Evolutionary conservation across 208 protist genomes (phyloP).

Genomic region (Porcisia hertigi): DNA sequence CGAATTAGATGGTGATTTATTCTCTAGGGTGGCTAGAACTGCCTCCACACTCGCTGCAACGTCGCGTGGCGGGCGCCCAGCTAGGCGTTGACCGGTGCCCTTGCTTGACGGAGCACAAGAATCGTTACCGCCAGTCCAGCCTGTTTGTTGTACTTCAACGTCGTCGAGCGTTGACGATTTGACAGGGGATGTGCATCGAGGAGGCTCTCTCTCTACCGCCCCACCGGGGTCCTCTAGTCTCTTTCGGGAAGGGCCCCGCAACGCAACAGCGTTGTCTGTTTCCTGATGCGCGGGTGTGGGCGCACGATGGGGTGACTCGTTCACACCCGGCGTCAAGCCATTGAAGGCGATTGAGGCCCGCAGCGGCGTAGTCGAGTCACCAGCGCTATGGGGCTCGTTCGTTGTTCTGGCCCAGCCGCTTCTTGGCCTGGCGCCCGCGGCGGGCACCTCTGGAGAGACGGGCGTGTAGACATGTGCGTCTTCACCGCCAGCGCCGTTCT

Average conservation of each 20-base stretch:
- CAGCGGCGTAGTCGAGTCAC: not conserved
- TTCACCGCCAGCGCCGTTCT: not conserved
- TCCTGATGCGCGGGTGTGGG: not conserved
- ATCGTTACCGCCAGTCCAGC: not conserved
- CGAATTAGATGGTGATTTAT: not conserved
- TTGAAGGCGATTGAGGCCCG: not conserved
- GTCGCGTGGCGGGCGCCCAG: not conserved
- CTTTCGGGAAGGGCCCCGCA: not conserved
- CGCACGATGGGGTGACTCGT: not conserved
- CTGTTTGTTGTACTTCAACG: not conserved
- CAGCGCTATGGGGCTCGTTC: not conserved
- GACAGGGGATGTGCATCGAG: too few species aligned
- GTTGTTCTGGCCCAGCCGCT: not conserved
- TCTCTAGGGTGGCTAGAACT: not conserved
- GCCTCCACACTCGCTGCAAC: slow-evolving; percentile 1
- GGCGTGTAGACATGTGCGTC: not conserved
- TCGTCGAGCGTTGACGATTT: not conserved
- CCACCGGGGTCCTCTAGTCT: not conserved
- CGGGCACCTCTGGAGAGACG: too few species aligned
- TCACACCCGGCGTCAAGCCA: too few species aligned
- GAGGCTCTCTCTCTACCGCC: too few species aligned
- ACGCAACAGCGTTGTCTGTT: not conserved
- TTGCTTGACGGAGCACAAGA: not conserved
- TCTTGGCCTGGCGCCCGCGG: too few species aligned
- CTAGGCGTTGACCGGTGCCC: not conserved